Conservation (phyloP, 106 monocot species). For the Triglochin maritima region DNA sequence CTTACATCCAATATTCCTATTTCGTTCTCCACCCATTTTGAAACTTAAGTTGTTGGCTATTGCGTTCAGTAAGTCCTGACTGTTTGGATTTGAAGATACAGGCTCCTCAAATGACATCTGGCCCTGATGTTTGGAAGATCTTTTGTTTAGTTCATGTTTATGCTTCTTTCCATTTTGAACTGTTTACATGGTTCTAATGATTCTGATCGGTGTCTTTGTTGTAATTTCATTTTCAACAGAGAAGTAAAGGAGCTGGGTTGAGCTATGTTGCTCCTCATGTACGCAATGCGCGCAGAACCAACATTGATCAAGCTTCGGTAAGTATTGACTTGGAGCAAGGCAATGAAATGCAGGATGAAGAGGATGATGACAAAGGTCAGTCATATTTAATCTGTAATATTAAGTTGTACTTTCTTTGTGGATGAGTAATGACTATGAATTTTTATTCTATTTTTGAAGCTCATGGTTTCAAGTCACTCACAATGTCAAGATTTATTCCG, state of each 20-base stretch:
- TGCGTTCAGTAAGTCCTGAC: no score
- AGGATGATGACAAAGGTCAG: slow-evolving; percentile 90
- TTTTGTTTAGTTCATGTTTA: no score
- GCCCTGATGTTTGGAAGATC: no score
- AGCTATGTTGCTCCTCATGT: slow-evolving; percentile 31
- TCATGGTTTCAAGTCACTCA: slow-evolving; percentile 95
- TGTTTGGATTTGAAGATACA: no score
- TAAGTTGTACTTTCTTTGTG: neutral
- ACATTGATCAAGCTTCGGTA: slow-evolving; percentile 77
- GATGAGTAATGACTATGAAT: neutral
- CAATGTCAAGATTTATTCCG: slow-evolving; percentile 82
- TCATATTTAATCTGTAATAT: neutral
- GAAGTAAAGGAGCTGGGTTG: slow-evolving; percentile 32
- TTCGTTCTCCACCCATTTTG: no score
- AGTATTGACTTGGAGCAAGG: slow-evolving; percentile 61
- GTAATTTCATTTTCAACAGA: slow-evolving; percentile 30
- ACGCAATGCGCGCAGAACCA: slow-evolving; percentile 69
- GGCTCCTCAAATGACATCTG: no score
- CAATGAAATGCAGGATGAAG: slow-evolving; percentile 45
- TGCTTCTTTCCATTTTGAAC: no score
- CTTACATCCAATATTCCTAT: no score
- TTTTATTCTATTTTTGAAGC: slow-evolving; percentile 33
- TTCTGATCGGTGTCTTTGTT: no score
- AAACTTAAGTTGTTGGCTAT: no score
- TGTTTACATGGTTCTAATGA: no score